Conservation (phyloP, 164 flowering plant species). For the Chloranthus sessilifolius region DNA sequence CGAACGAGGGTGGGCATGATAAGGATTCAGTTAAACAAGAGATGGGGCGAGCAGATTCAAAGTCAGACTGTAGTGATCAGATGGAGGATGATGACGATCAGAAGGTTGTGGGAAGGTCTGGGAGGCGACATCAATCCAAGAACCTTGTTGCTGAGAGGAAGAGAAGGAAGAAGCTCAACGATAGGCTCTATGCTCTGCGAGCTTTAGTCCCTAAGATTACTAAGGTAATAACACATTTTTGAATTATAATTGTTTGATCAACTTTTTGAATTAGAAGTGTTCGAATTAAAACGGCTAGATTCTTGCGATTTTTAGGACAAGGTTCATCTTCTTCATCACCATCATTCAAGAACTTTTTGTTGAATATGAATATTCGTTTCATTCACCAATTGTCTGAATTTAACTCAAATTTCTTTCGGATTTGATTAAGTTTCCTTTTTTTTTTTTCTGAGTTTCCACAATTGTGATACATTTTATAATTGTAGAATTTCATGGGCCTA, state of each 20-base stretch:
- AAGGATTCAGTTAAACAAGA: conserved; percentile 43
- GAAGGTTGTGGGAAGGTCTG: conserved; percentile 38
- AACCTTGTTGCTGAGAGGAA: conserved; percentile 89
- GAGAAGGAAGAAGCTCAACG: conserved; percentile 93
- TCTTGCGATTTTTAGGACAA: background rate
- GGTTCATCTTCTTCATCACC: background rate
- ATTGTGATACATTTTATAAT: no score
- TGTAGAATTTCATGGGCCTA: no score
- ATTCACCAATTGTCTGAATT: no score
- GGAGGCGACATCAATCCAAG: conserved; percentile 55
- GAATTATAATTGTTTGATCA: background rate
- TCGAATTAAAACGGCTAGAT: no score
- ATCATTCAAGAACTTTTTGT: no score
- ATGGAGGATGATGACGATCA: conserved; percentile 69
- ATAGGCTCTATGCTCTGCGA: conserved; percentile 66
- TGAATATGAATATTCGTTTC: no score
- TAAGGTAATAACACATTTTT: conserved; percentile 43
- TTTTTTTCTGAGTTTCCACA: no score
- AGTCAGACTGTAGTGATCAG: conserved; percentile 73
- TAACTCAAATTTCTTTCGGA: no score
- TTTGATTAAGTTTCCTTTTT: no score
- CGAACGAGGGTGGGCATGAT: conserved; percentile 25
- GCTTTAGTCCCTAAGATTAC: conserved; percentile 85
- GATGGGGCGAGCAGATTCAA: conserved; percentile 39
- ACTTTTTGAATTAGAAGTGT: no score